Percentiles rank a stretch among this genome's conserved stretches.
phyloP scores from a whole-genome alignment of 805 yeast species.

The Sugiyamaella valdiviana region DNA sequence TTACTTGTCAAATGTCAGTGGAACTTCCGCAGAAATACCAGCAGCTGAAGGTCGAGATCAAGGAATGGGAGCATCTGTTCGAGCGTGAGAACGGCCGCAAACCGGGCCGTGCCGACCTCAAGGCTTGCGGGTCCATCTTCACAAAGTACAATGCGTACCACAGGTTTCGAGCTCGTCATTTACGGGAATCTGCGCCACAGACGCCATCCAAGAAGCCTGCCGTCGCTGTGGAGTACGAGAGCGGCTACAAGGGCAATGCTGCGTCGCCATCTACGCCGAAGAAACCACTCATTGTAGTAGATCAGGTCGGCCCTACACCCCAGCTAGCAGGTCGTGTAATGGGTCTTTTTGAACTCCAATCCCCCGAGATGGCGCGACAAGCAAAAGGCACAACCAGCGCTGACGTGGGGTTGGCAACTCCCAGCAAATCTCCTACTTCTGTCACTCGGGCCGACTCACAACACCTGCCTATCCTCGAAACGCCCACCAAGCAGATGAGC shows the following conservation, averaged over 20 bases:
- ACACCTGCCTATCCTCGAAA: neutral
- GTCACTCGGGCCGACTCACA: constrained; percentile 6
- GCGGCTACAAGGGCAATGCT: constrained; percentile 1
- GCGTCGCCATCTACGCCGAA: constrained; percentile 7
- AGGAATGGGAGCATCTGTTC: constrained; percentile 51
- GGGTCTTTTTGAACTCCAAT: constrained; percentile 57
- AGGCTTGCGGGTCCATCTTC: constrained; percentile 28
- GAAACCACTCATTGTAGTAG: constrained; percentile 4
- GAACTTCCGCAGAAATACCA: neutral
- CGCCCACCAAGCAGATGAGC: neutral
- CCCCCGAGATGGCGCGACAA: neutral
- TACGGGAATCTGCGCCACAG: neutral
- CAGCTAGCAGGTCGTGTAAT: constrained; percentile 72
- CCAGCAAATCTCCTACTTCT: no score
- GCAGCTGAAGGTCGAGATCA: constrained; percentile 40
- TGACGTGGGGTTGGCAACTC: no score
- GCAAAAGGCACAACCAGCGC: no score
- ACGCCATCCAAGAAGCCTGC: neutral
- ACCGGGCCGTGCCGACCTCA: constrained; percentile 46
- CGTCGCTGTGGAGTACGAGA: neutral
- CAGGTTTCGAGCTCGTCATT: constrained; percentile 3
- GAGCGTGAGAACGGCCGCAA: constrained; percentile 34
- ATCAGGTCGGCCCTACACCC: constrained; percentile 79
- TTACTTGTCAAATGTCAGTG: neutral
- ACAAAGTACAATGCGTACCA: constrained; percentile 21